A percentile compares a stretch with the other conserved stretches of the same genome.
Conservation (phyloP, 2,329 filamentous ascomycete genomes). For the Exophiala sp. region DNA sequence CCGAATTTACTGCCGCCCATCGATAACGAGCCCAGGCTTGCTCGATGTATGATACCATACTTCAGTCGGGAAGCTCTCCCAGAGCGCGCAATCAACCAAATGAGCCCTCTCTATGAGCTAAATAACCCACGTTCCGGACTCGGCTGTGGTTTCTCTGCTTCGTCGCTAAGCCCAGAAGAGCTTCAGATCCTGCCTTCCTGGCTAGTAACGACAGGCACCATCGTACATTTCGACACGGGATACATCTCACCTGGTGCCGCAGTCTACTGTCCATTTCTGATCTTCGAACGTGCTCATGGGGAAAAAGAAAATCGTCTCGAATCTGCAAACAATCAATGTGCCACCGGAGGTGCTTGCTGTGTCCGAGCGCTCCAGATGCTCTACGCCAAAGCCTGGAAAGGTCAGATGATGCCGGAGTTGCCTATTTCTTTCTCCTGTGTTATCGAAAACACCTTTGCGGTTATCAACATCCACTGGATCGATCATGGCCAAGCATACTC, state of each 20-base stretch:
- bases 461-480: conserved; percentile 29
- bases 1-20: conserved; percentile 25
- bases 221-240: conserved; percentile 26
- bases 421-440: conserved; percentile 26
- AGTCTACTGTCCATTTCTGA: conserved; percentile 25
- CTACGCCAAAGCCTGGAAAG: conserved; percentile 19
- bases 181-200: conserved; percentile 19
- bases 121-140: conserved; percentile 24
- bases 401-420: conserved; percentile 14
- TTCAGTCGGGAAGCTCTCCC: conserved; percentile 27
- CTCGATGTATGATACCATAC: conserved; percentile 26
- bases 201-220: conserved; percentile 24
- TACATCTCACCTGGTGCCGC: conserved; percentile 25
- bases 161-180: conserved; percentile 19
- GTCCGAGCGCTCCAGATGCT: conserved; percentile 26
- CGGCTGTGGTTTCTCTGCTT: conserved; percentile 25
- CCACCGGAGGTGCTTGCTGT: conserved; percentile 28
- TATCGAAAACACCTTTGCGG: conserved; percentile 26
- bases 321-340: conserved; percentile 27
- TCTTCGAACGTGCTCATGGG: conserved; percentile 23
- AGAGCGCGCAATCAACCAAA: conserved; percentile 18
- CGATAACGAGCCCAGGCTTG: conserved; percentile 18
- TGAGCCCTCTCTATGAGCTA: conserved; percentile 21
- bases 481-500: conserved; percentile 27
- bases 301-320: conserved; percentile 22